phyloP scores from a whole-genome alignment of 257 asterid genomes.

The Marsdenia floribunda region DNA sequence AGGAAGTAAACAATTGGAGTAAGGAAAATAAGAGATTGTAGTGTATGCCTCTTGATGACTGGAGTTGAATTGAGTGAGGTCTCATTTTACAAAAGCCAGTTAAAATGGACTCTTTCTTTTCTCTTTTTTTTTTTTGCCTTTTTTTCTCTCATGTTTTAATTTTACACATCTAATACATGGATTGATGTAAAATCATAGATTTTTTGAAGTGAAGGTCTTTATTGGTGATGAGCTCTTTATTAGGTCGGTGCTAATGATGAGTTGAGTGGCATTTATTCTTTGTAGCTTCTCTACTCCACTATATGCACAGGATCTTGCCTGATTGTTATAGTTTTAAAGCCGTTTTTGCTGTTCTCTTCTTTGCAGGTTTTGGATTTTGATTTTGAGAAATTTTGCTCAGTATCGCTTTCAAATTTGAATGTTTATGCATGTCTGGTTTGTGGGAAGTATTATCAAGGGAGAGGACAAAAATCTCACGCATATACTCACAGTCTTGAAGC shows the following conservation, averaged over 20 bases:
- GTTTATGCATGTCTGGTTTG: constrained; percentile 97
- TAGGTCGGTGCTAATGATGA: background rate
- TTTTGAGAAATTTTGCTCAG: constrained; percentile 93
- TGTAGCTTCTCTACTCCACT: background rate
- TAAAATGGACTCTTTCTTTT: no score
- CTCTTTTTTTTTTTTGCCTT: no score
- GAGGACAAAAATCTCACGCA: constrained; percentile 93
- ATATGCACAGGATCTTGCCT: background rate
- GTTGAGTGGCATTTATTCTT: background rate
- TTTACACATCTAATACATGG: background rate
- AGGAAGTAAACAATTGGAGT: background rate
- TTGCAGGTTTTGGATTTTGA: constrained; percentile 96
- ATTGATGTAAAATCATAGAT: background rate
- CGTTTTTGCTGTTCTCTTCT: background rate
- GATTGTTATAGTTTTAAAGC: background rate
- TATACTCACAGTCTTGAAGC: constrained; percentile 98
- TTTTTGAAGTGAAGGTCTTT: background rate
- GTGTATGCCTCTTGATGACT: background rate
- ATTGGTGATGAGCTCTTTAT: background rate
- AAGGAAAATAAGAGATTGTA: background rate
- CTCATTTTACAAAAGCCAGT: background rate
- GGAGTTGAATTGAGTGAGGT: background rate
- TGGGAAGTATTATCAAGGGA: constrained; percentile 96
- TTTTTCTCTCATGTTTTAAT: background rate
- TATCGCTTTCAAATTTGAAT: constrained; percentile 88